These are phyloP conservation scores for Podospora comata DNA, from an alignment of 495 filamentous ascomycete species.

Conservation along the genomic window DNA sequence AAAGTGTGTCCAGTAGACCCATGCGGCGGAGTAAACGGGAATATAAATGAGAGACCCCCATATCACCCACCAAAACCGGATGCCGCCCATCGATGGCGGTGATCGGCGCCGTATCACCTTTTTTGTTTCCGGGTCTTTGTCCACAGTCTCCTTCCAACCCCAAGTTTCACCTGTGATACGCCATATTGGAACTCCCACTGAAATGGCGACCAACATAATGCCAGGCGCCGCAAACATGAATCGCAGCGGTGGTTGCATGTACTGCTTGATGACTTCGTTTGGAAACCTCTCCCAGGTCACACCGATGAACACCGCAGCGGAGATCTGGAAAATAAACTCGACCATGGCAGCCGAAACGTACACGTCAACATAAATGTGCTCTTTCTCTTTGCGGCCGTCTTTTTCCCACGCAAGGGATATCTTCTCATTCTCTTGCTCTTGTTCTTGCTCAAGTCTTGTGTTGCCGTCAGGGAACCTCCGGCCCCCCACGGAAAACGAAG, in stretches of 20 bases:
- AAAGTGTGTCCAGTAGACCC: conserved; percentile 4
- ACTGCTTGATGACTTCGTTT: conserved; percentile 1
- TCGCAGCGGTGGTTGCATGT: background rate
- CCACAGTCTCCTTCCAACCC: background rate
- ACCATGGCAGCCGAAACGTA: background rate
- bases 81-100: background rate
- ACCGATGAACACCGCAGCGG: conserved; percentile 1
- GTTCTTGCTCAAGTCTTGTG: background rate
- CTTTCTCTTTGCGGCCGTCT: background rate
- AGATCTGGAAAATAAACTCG: conserved; percentile 2
- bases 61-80: background rate
- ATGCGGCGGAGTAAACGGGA: background rate
- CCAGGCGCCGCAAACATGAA: background rate
- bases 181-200: background rate
- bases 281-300: conserved; percentile 7
- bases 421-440: background rate
- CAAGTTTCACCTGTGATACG: background rate
- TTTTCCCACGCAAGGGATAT: background rate
- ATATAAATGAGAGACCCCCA: background rate
- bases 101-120: background rate
- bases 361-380: background rate
- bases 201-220: background rate
- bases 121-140: background rate
- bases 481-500: background rate
- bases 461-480: background rate